Evolutionary conservation across 2,329 filamentous ascomycete species (phyloP).

Genomic region (Clonostachys solani): DNA sequence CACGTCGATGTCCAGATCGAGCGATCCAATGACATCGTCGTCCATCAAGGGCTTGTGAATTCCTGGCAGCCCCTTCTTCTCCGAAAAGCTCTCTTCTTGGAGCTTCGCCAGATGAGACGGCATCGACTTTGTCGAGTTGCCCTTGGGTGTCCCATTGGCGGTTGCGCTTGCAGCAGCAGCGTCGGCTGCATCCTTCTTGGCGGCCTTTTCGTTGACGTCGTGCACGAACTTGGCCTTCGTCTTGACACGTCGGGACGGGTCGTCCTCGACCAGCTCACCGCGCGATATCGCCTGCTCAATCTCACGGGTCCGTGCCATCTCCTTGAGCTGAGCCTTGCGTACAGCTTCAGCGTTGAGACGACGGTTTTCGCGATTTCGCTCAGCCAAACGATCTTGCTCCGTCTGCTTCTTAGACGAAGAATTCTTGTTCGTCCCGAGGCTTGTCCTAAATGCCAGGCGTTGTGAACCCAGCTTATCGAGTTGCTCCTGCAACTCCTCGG

Average conservation of each 20-base stretch:
- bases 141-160: slow-evolving; percentile 47
- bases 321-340: slow-evolving; percentile 83
- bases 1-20: slow-evolving; percentile 91
- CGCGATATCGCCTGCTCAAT: slow-evolving; percentile 57
- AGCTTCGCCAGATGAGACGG: slow-evolving; percentile 50
- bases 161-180: slow-evolving; percentile 44
- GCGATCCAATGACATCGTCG: slow-evolving; percentile 83
- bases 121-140: slow-evolving; percentile 17
- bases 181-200: slow-evolving; percentile 43
- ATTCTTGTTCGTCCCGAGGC: slow-evolving; percentile 48
- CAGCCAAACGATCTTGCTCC: slow-evolving; percentile 78
- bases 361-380: slow-evolving; percentile 81
- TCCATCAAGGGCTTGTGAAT: slow-evolving; percentile 80
- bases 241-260: slow-evolving; percentile 57
- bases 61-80: slow-evolving; percentile 58
- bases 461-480: slow-evolving; percentile 61
- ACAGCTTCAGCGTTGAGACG: slow-evolving; percentile 82
- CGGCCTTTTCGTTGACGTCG: slow-evolving; percentile 48
- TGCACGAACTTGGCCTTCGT: slow-evolving; percentile 66
- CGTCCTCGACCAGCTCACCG: slow-evolving; percentile 56
- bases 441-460: slow-evolving; percentile 70
- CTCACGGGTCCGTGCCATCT: slow-evolving; percentile 61
- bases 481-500: slow-evolving; percentile 51
- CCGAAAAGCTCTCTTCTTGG: slow-evolving; percentile 45
- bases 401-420: slow-evolving; percentile 41